phyloP scores from a whole-genome alignment of 306 rosid species.

The Quercus bicolor region DNA sequence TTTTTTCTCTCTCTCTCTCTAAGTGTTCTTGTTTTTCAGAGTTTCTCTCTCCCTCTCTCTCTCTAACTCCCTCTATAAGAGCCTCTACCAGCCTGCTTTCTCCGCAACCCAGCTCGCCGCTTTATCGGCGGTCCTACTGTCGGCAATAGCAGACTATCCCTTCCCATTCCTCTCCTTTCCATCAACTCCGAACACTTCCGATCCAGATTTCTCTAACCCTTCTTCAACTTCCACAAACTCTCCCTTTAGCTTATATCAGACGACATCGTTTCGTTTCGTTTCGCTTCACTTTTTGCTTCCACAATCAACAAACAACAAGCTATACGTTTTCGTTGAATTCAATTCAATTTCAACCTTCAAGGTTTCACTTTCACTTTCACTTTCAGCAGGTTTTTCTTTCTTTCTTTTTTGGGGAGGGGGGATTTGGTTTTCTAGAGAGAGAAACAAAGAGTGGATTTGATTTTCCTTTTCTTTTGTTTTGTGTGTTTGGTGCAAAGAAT shows the following conservation, averaged over 20 bases:
- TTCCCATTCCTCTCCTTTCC: conserved; percentile 60
- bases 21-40: neutral
- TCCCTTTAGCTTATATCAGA: conserved; percentile 68
- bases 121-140: conserved; percentile 97
- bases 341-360: too few relatives aligned
- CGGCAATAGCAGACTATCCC: conserved; percentile 67
- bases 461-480: too few relatives aligned
- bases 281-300: too few relatives aligned
- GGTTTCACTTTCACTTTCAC: too few relatives aligned
- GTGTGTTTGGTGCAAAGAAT: too few relatives aligned
- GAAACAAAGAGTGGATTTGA: too few relatives aligned
- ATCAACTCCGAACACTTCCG: neutral
- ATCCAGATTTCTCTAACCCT: neutral
- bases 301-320: too few relatives aligned
- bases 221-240: too few relatives aligned
- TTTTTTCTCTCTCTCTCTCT: conserved; percentile 8
- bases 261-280: conserved; percentile 68
- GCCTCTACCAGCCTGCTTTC: conserved; percentile 99
- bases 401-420: too few relatives aligned
- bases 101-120: conserved; percentile 98
- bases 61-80: conserved; percentile 95
- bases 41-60: conserved; percentile 7
- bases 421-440: too few relatives aligned
- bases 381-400: too few relatives aligned
- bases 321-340: too few relatives aligned